Evolutionary conservation across 768 basidiomycete species (phyloP), one percentile per base, ranked within the genome.

Genomic region (Suillus ampliporus): DNA sequence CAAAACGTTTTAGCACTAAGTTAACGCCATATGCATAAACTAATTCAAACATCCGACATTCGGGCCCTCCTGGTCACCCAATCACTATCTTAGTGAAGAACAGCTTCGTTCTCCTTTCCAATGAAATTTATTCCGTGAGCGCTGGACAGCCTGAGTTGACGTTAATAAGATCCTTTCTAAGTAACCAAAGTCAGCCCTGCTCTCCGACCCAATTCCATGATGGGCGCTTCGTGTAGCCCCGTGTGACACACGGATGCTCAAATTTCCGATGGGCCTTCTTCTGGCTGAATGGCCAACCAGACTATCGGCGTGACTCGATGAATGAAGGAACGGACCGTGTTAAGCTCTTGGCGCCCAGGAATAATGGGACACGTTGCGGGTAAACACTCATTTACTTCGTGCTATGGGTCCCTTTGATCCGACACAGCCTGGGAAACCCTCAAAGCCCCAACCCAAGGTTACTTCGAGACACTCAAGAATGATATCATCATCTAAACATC

Each of bases 21-120:
- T n/a, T n/a, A 40, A 40, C 38, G 54, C 54, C 54, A 38, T 53
- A 14, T 51, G 19, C 48, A 28, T 50, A 34, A 37, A 38, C 35
- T 35, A 10, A 56, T 40, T 56, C 23, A 56, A 56, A 56, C 17
- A 40, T 40, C 54, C 54, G 54, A 56, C 37, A 10, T 21, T 38
- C 54, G 54, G 53, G 23, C 35, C 37, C 52, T 54, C 21, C 17
- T 46, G n/a, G 23, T 47, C 23, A 46, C 35, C 10, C 7, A 21
- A 35, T 52, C 19, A 35, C 17, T 50, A 28, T 28, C 17, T 50
- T 17, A 28, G 26, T 48, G 26, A 51, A n/a, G 48, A 50, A 28
- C 26, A 50, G 14, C 21, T 1, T 38, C 13, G 37, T 37, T 37
- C 37, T 37, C n/a, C 11, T 15, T 26, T 26, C 15, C 8, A 9